A percentile compares a stretch with the other conserved stretches of the same genome.
phyloP scores from a whole-genome alignment of 805 yeast genomes.

The Pichia gijzeniarum region DNA sequence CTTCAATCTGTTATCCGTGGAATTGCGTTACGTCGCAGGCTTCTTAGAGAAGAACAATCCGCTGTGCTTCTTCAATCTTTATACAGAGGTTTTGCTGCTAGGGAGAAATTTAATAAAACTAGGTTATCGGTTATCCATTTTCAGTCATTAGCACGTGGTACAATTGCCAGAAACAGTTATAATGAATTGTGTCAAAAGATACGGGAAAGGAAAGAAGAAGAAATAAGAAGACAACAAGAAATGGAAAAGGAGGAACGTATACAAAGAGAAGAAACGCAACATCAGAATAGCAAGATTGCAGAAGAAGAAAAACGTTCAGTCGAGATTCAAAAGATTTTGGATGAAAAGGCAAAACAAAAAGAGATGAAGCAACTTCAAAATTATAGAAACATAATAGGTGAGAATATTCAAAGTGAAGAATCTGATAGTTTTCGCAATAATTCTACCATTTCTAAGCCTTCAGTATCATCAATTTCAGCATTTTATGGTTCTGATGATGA shows the following conservation, averaged over 20 bases:
- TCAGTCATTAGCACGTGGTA: conserved; percentile 44
- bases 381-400: conserved; percentile 1
- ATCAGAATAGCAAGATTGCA: neutral
- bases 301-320: too few relatives aligned
- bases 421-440: neutral
- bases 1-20: conserved; percentile 65
- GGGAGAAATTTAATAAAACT: conserved; percentile 33
- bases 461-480: neutral
- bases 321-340: too few relatives aligned
- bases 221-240: conserved; percentile 45
- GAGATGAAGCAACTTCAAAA: neutral
- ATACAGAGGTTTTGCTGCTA: conserved; percentile 46
- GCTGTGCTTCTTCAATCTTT: conserved; percentile 66
- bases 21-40: conserved; percentile 43
- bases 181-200: conserved; percentile 70
- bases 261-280: neutral
- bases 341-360: neutral
- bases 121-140: conserved; percentile 33
- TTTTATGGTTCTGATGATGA: neutral
- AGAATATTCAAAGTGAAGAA: neutral
- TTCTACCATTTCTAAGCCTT: neutral
- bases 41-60: conserved; percentile 47
- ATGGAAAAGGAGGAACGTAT: conserved; percentile 23
- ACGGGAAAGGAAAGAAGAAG: conserved; percentile 80
- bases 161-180: conserved; percentile 51